Conservation (phyloP, 129 eudicot genomes). For the Cynara cardunculus region DNA sequence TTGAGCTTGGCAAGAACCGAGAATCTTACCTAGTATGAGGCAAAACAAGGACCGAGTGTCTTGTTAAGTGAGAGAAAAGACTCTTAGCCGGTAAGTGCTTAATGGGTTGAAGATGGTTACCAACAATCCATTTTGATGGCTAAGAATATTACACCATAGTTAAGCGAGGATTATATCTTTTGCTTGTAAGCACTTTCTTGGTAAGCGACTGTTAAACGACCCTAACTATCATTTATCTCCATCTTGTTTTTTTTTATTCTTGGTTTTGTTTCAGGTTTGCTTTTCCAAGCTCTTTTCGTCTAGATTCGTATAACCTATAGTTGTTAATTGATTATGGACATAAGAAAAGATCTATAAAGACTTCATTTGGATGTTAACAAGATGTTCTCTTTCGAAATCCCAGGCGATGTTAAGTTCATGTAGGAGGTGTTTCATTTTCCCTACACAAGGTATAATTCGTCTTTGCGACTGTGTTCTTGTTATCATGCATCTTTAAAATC, state of each 20-base stretch:
- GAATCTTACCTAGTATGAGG: no score
- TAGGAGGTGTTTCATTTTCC: constrained; percentile 71
- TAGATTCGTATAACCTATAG: background rate
- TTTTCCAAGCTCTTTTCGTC: background rate
- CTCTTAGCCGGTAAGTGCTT: no score
- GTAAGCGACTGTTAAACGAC: no score
- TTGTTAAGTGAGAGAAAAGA: no score
- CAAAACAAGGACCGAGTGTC: no score
- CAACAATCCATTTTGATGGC: no score
- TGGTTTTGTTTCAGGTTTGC: background rate
- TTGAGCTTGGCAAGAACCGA: no score
- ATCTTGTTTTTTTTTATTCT: background rate
- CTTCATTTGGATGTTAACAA: constrained; percentile 31
- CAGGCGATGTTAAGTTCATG: constrained; percentile 66
- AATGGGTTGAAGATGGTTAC: no score
- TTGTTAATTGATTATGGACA: background rate
- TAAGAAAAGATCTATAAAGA: background rate
- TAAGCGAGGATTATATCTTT: no score
- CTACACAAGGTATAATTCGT: constrained; percentile 71
- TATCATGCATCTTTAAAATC: background rate
- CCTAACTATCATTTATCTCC: constrained; percentile 18
- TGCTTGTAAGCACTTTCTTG: no score
- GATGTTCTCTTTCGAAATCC: constrained; percentile 77
- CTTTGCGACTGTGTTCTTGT: background rate
- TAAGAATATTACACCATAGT: no score